Conservation (phyloP, 2,329 filamentous ascomycete species). For the Fusarium metavorans region DNA sequence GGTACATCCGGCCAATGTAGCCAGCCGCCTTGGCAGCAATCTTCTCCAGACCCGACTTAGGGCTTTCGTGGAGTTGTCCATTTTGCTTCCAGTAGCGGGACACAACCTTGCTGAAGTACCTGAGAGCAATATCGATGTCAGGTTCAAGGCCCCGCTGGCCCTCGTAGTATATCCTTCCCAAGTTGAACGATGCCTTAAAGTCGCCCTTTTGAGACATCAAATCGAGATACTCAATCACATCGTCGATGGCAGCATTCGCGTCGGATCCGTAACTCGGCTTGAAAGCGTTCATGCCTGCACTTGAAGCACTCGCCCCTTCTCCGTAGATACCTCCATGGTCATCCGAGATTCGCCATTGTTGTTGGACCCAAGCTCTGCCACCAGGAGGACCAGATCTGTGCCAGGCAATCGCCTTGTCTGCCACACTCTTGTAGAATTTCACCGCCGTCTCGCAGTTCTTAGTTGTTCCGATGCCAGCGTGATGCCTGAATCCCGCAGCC, state of each 20-base stretch:
- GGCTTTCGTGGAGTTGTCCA: constrained; percentile 78
- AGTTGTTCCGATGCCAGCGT: constrained; percentile 85
- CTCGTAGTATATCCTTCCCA: constrained; percentile 90
- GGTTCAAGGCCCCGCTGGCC: constrained; percentile 80
- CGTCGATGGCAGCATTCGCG: constrained; percentile 87
- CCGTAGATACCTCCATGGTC: constrained; percentile 94
- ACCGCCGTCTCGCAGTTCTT: constrained; percentile 88
- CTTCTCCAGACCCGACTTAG: constrained; percentile 79
- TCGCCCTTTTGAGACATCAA: constrained; percentile 92
- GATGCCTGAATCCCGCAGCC: constrained; percentile 89
- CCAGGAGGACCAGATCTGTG: constrained; percentile 91
- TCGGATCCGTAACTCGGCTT: constrained; percentile 80
- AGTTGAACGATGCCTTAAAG: constrained; percentile 85
- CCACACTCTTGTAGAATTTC: constrained; percentile 91
- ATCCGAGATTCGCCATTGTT: constrained; percentile 89
- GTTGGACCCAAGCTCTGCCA: constrained; percentile 80
- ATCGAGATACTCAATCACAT: constrained; percentile 94
- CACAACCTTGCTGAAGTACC: constrained; percentile 84
- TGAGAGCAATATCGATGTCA: constrained; percentile 79
- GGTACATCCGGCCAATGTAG: constrained; percentile 88
- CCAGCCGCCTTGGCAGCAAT: constrained; percentile 86
- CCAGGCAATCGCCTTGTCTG: constrained; percentile 91
- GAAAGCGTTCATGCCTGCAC: constrained; percentile 85
- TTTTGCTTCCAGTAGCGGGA: constrained; percentile 85
- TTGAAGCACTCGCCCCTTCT: constrained; percentile 91